Evolutionary conservation across 2,329 filamentous ascomycete genomes (phyloP).

Genomic region (Knufia fluminis): DNA sequence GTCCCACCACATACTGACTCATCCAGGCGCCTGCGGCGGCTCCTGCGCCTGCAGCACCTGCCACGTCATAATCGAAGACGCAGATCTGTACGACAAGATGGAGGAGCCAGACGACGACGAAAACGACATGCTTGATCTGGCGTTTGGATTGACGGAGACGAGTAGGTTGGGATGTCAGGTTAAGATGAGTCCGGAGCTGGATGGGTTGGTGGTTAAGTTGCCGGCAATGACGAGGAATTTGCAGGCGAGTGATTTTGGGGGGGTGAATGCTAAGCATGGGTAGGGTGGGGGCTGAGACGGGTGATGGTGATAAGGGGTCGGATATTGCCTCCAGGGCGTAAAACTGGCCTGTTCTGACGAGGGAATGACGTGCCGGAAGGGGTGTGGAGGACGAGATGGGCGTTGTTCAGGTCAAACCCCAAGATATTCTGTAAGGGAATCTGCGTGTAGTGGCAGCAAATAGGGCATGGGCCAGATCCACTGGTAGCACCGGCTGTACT

Average conservation of each 20-base stretch:
- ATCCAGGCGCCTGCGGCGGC: slow-evolving; percentile 72
- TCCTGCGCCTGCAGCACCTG: slow-evolving; percentile 90
- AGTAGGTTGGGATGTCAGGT: slow-evolving; percentile 81
- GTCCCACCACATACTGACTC: neutral
- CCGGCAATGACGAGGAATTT: slow-evolving; percentile 92
- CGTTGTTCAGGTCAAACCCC: too few species aligned
- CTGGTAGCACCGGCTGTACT: too few species aligned
- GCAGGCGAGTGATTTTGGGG: slow-evolving; percentile 82
- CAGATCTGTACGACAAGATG: slow-evolving; percentile 67
- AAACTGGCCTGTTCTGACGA: too few species aligned
- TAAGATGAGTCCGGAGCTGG: slow-evolving; percentile 78
- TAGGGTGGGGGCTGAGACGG: too few species aligned
- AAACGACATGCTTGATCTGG: slow-evolving; percentile 85
- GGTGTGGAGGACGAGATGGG: too few species aligned
- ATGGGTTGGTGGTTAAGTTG: slow-evolving; percentile 75
- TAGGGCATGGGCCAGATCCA: too few species aligned
- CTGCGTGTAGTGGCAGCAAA: too few species aligned
- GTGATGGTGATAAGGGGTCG: too few species aligned
- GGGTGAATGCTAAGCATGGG: slow-evolving; percentile 7
- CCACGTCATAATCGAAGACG: slow-evolving; percentile 73
- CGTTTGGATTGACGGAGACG: slow-evolving; percentile 83
- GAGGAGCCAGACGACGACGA: slow-evolving; percentile 69
- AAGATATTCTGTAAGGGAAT: too few species aligned
- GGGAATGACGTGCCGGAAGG: too few species aligned
- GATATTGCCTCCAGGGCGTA: too few species aligned